Conservation (phyloP, 1,284 basidiomycete species). For the Wallemia ichthyophaga region DNA sequence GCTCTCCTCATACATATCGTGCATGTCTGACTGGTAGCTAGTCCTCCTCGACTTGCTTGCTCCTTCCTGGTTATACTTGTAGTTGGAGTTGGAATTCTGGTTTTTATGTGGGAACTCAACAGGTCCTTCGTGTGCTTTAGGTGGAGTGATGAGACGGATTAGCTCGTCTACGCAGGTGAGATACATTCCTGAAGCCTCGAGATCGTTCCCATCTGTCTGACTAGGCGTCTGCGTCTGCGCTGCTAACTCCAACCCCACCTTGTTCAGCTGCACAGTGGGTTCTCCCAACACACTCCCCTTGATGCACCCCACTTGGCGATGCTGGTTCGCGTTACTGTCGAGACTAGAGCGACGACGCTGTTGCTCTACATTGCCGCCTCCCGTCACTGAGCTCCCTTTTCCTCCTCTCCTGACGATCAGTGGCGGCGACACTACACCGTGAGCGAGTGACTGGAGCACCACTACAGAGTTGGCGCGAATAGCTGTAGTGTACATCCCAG, state of each 20-base stretch:
- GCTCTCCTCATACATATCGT: background rate
- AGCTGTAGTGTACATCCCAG: conserved; percentile 37
- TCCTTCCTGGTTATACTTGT: no score
- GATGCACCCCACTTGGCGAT: conserved; percentile 20
- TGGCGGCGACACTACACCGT: conserved; percentile 70
- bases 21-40: background rate
- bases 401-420: conserved; percentile 82
- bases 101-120: background rate
- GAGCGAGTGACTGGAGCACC: conserved; percentile 73
- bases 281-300: conserved; percentile 70
- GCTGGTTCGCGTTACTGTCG: conserved; percentile 8
- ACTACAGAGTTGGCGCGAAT: conserved; percentile 91
- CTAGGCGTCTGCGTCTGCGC: conserved; percentile 33
- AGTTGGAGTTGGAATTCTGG: no score
- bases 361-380: conserved; percentile 26
- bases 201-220: no score
- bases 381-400: conserved; percentile 59
- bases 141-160: conserved; percentile 16
- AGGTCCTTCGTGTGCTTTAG: background rate
- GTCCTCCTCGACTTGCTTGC: background rate
- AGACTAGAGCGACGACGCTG: conserved; percentile 29
- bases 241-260: conserved; percentile 61
- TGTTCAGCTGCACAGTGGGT: conserved; percentile 79
- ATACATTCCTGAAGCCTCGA: conserved; percentile 44
- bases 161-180: conserved; percentile 62